Percentiles rank a stretch among this genome's conserved stretches.
Conservation (phyloP, 768 basidiomycete species). For the Coprinopsis cinerea region DNA sequence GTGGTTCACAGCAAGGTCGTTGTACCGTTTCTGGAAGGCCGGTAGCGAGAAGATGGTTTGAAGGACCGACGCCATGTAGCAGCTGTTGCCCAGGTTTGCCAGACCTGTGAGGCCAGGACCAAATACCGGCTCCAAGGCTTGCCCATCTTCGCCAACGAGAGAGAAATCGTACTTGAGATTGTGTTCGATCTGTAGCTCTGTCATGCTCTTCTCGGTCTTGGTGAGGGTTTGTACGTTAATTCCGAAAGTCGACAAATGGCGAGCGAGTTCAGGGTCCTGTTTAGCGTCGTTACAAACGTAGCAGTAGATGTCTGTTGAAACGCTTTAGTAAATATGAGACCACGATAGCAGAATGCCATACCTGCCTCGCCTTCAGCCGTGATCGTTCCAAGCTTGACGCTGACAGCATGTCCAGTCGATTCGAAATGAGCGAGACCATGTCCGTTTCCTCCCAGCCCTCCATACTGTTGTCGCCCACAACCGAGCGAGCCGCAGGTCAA, state of each 20-base stretch:
- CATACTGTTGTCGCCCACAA: slow-evolving; percentile 83
- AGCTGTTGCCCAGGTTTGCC: slow-evolving; percentile 92
- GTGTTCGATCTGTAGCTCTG: slow-evolving; percentile 96
- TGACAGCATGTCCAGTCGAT: slow-evolving; percentile 67
- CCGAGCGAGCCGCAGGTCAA: slow-evolving; percentile 85
- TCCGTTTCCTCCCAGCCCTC: slow-evolving; percentile 79
- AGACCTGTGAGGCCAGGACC: slow-evolving; percentile 88
- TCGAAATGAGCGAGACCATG: slow-evolving; percentile 82
- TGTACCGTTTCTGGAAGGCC: slow-evolving; percentile 70
- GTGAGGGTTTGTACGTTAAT: slow-evolving; percentile 77
- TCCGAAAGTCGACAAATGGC: slow-evolving; percentile 76
- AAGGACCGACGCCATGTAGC: slow-evolving; percentile 94
- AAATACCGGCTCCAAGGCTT: slow-evolving; percentile 81
- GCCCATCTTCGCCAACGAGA: slow-evolving; percentile 79
- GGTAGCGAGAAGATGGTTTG: slow-evolving; percentile 83
- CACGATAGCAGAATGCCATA: slow-evolving; percentile 26
- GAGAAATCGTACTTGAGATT: slow-evolving; percentile 95
- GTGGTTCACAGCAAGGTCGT: slow-evolving; percentile 34
- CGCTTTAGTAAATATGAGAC: neutral
- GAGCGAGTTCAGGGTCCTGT: slow-evolving; percentile 66
- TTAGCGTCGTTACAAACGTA: slow-evolving; percentile 85
- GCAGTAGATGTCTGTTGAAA: slow-evolving; percentile 76
- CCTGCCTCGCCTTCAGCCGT: slow-evolving; percentile 92
- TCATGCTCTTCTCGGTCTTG: slow-evolving; percentile 97
- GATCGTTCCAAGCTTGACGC: slow-evolving; percentile 94